Conservation (phyloP, 169 alveolate genomes). For the Plasmodium blacklocki region DNA sequence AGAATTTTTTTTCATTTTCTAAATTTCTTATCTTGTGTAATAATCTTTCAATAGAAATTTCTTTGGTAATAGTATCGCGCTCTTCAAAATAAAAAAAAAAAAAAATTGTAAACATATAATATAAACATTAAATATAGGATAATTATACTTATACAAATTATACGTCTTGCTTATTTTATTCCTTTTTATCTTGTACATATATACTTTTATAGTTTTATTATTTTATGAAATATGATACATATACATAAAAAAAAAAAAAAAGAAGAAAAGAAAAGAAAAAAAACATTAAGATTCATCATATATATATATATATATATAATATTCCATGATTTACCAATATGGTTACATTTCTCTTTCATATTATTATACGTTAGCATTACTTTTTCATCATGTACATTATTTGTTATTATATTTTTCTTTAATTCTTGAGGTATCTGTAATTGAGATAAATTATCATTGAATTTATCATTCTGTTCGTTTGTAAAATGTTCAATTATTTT, state of each 20-base stretch:
- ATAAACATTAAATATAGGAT: too few species aligned
- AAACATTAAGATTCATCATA: not conserved
- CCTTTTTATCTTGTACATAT: not conserved
- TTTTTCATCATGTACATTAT: slow-evolving; percentile 1
- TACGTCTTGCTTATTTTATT: not conserved
- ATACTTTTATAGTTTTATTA: not conserved
- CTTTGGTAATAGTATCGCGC: slow-evolving; percentile 6
- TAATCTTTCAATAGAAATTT: slow-evolving; percentile 23
- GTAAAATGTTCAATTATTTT: slow-evolving; percentile 45
- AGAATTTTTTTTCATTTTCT: slow-evolving; percentile 61
- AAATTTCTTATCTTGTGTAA: slow-evolving; percentile 56
- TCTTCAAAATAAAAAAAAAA: not conserved
- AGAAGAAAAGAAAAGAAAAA: not conserved
- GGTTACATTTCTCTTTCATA: slow-evolving; percentile 8
- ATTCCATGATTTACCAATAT: slow-evolving; percentile 12
- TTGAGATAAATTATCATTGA: slow-evolving; percentile 8
- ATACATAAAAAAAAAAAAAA: not conserved
- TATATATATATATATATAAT: too few species aligned
- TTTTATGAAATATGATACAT: not conserved
- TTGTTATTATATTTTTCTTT: slow-evolving; percentile 3
- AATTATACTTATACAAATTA: too few species aligned
- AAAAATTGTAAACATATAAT: too few species aligned
- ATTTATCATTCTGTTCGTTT: slow-evolving; percentile 16
- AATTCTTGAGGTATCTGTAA: slow-evolving; percentile 3
- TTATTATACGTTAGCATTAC: not conserved